Conservation (phyloP, 495 filamentous ascomycete genomes). For the Platismatia glauca region DNA sequence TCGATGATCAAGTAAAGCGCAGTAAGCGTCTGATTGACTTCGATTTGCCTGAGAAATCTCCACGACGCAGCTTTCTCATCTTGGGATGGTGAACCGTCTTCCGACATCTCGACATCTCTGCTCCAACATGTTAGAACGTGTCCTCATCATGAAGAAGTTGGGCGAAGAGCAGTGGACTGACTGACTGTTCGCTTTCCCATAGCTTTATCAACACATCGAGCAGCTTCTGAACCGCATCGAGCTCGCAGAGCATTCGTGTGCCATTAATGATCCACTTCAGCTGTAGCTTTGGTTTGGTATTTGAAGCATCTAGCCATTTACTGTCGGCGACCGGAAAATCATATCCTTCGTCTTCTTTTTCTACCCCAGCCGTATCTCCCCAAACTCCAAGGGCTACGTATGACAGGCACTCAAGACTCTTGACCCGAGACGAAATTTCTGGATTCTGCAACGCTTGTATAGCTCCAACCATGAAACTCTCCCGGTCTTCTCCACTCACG, state of each 20-base stretch:
- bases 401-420: constrained; percentile 63
- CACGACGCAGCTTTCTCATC: constrained; percentile 13
- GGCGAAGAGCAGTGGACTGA: constrained; percentile 20
- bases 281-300: constrained; percentile 49
- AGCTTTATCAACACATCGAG: constrained; percentile 50
- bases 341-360: constrained; percentile 24
- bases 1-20: constrained; percentile 67
- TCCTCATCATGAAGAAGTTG: neutral
- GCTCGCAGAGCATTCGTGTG: constrained; percentile 48
- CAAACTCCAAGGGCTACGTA: constrained; percentile 73
- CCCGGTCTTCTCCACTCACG: constrained; percentile 35
- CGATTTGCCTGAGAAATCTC: constrained; percentile 39
- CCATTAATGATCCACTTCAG: constrained; percentile 61
- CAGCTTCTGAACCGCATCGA: constrained; percentile 49
- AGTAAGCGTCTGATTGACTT: constrained; percentile 47
- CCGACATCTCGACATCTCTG: constrained; percentile 29
- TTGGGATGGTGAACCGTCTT: constrained; percentile 22
- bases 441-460: constrained; percentile 36
- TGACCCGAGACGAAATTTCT: constrained; percentile 47
- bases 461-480: constrained; percentile 36
- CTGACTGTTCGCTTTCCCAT: constrained; percentile 44
- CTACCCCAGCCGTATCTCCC: constrained; percentile 58
- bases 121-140: constrained; percentile 18
- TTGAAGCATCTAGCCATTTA: constrained; percentile 32
- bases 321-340: constrained; percentile 21